These are phyloP conservation scores for Vigna trinervia DNA, from an alignment of 306 rosid genomes.

Conservation along the genomic window DNA sequence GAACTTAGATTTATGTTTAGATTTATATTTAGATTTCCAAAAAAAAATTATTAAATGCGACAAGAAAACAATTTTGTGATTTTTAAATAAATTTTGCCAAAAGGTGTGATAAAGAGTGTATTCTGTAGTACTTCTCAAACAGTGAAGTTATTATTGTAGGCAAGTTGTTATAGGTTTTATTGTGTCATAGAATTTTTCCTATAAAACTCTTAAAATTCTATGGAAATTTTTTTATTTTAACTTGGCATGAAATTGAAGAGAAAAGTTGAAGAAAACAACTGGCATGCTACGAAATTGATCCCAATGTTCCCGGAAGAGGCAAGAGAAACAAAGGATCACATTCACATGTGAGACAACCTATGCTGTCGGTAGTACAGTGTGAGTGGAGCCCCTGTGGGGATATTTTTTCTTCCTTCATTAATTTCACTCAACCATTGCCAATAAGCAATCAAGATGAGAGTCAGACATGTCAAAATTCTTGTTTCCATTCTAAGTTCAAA, in stretches of 20 bases:
- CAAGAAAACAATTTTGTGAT: too few relatives aligned
- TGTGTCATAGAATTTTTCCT: background rate
- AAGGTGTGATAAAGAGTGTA: too few relatives aligned
- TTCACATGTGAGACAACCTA: background rate
- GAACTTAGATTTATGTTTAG: too few relatives aligned
- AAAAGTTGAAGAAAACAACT: background rate
- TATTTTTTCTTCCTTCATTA: background rate
- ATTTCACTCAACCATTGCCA: background rate
- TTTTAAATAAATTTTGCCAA: too few relatives aligned
- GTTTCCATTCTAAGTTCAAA: background rate
- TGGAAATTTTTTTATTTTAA: background rate
- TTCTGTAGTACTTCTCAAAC: too few relatives aligned
- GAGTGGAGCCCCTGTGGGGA: slow-evolving; percentile 5
- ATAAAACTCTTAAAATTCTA: background rate
- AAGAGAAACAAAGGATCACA: background rate
- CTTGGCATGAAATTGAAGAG: background rate
- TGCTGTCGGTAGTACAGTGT: background rate
- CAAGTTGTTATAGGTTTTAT: background rate
- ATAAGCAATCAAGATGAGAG: background rate
- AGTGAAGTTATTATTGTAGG: background rate
- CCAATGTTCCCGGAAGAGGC: background rate
- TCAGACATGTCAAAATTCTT: background rate
- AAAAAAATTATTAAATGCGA: too few relatives aligned
- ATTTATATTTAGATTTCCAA: too few relatives aligned
- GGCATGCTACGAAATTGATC: background rate